Conservation (phyloP, 148 eudicot genomes). For the Pouteria glomerata region DNA sequence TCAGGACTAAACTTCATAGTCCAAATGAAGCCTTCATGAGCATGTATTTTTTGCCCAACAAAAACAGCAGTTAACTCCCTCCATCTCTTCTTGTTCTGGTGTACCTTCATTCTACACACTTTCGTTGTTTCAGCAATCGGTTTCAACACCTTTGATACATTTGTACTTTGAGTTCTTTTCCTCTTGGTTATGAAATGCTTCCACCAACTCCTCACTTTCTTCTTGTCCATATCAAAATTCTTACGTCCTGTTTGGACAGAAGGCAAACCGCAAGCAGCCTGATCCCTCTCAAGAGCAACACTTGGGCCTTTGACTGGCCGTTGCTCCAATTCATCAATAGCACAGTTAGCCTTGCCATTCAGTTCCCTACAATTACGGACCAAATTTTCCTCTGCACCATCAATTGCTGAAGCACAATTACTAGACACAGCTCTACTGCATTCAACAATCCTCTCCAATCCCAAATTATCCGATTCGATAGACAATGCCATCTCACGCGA, state of each 20-base stretch:
- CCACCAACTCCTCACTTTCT: conserved; percentile 49
- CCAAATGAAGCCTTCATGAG: conserved; percentile 69
- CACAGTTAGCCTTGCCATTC: conserved; percentile 28
- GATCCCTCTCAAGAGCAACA: conserved; percentile 1
- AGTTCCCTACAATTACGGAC: conserved; percentile 23
- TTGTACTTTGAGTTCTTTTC: conserved; percentile 11
- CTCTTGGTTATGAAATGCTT: conserved; percentile 30
- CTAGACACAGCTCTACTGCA: conserved; percentile 30
- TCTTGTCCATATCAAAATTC: conserved; percentile 12
- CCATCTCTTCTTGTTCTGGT: conserved; percentile 36
- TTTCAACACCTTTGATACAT: conserved; percentile 12
- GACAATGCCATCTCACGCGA: too few species aligned
- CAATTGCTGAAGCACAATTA: conserved; percentile 19
- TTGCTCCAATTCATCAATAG: conserved; percentile 31
- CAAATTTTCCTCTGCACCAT: conserved; percentile 9
- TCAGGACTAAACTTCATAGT: conserved; percentile 83
- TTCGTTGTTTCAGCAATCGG: neutral
- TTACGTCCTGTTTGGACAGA: neutral
- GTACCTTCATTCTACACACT: conserved; percentile 31
- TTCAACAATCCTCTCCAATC: conserved; percentile 25
- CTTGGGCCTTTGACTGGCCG: conserved; percentile 7
- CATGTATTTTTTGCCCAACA: conserved; percentile 56
- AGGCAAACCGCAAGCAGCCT: neutral
- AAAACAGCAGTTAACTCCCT: conserved; percentile 56
- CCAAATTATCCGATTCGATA: conserved; percentile 7